Percentiles rank a stretch among this genome's conserved stretches.
Evolutionary conservation across 805 yeast genomes (phyloP).

Genomic region (Myxozyma neotropica): DNA sequence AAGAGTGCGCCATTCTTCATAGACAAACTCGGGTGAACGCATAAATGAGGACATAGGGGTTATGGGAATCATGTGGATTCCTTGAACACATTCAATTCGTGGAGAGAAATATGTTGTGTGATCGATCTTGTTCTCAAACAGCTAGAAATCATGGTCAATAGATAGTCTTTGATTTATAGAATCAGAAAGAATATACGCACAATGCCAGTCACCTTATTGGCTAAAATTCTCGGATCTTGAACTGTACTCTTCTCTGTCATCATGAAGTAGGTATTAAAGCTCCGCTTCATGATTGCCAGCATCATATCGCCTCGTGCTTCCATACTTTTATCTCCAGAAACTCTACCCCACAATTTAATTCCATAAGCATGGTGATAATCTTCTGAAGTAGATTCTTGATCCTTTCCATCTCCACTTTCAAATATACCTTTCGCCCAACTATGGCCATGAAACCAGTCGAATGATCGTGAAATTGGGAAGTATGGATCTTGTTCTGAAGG

Average conservation of each 20-base stretch:
- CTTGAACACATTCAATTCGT: constrained; percentile 66
- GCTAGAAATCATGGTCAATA: constrained; percentile 4
- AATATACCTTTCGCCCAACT: constrained; percentile 74
- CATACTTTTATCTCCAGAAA: constrained; percentile 54
- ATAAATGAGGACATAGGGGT: constrained; percentile 63
- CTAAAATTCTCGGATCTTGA: constrained; percentile 55
- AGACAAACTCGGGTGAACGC: constrained; percentile 54
- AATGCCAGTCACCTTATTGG: constrained; percentile 69
- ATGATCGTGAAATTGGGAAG: constrained; percentile 66
- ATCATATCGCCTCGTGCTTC: constrained; percentile 60
- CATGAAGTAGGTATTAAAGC: constrained; percentile 60
- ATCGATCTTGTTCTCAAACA: constrained; percentile 71
- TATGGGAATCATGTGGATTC: constrained; percentile 76
- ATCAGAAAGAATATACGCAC: constrained; percentile 8
- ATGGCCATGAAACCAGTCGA: constrained; percentile 76
- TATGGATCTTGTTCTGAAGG: constrained; percentile 56
- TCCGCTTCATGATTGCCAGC: constrained; percentile 56
- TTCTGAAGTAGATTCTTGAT: constrained; percentile 71
- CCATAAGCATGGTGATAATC: constrained; percentile 72
- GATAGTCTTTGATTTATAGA: neutral
- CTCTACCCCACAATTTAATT: constrained; percentile 70
- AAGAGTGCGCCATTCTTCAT: constrained; percentile 61
- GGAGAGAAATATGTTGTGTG: constrained; percentile 73
- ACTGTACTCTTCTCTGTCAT: constrained; percentile 52
- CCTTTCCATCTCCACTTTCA: constrained; percentile 66